Evolutionary conservation across 352 stramenopile genomes (phyloP), one percentile per base, ranked within the genome.

Genomic region (Phytophthora podocarpi): DNA sequence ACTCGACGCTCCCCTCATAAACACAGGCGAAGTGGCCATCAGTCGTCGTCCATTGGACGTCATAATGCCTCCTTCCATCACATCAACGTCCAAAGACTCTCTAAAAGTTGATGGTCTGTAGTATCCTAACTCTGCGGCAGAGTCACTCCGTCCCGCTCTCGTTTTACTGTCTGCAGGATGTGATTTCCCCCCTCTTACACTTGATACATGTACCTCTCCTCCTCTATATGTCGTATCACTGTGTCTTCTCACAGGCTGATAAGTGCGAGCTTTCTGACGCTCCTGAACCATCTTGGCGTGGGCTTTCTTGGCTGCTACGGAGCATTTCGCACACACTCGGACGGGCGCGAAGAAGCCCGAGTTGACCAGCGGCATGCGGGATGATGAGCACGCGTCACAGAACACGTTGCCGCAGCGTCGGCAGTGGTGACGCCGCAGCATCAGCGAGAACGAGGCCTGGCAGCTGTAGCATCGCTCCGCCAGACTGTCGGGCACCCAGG

Each of bases 351-450:
- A 73, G 65, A 92, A 90, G 2, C 80, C 83, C 0, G 82, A 78
- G 2, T 79, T 68, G 1, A 91, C 73, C 23, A 96, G 59, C 20
- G 87, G 80, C 58, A 96, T 95, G n/a, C 90, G 67, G 5, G 76
- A 62, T 4, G 85, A 91, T 6, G 85, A 87, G 63, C 93, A 98
- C 12, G 80, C 67, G 43, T 96, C 87, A 67, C 93, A 97, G 61
- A 97, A 97, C 8, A 97, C 78, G 35, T 91, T 90, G 5, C 93
- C 92, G 61, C 91, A 97, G 18, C 82, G 71, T 1, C 90, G 80
- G 53, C 91, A 97, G 70, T 97, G 88, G 50, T 97, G 91, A 13
- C 87, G 76, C 6, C 85, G 83, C 58, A 95, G 70, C 55, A 92
- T 76, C 20, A 95, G 69, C 31, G 80, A 83, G 65, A 93, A 95